Percentiles rank a stretch among this genome's conserved stretches.
Evolutionary conservation across 129 eudicot species (phyloP).

Genomic region (Ambrosia trifida): DNA sequence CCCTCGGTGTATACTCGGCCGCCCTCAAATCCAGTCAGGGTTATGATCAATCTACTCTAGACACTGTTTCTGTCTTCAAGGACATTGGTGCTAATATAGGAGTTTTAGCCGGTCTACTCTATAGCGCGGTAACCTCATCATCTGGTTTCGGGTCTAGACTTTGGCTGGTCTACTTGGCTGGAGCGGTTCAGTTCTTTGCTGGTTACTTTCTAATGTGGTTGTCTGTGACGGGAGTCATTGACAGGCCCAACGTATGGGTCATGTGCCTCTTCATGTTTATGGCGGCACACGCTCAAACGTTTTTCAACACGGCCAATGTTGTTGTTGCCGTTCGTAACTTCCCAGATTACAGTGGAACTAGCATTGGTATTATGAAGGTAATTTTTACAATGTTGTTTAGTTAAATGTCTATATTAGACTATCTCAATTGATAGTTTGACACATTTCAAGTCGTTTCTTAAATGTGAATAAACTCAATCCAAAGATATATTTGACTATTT

Average conservation of each 20-base stretch:
- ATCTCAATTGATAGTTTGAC: too few relatives aligned
- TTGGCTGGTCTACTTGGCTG: conserved; percentile 63
- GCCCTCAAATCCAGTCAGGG: conserved; percentile 67
- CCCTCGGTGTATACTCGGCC: conserved; percentile 82
- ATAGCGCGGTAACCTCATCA: conserved; percentile 38
- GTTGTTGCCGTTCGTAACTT: conserved; percentile 74
- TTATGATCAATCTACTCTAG: conserved; percentile 80
- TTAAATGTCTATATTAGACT: too few relatives aligned
- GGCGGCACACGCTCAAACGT: conserved; percentile 88
- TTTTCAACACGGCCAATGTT: conserved; percentile 73
- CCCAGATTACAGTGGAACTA: conserved; percentile 70
- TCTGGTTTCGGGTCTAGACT: conserved; percentile 31
- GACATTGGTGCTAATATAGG: conserved; percentile 95
- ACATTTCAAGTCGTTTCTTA: too few relatives aligned
- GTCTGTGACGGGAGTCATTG: conserved; percentile 56
- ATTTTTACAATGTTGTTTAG: not conserved
- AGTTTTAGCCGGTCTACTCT: conserved; percentile 70
- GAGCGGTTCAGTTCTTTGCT: conserved; percentile 62
- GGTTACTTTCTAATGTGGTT: conserved; percentile 84
- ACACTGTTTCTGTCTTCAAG: conserved; percentile 84
- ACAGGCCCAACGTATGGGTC: conserved; percentile 44
- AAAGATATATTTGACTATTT: too few relatives aligned
- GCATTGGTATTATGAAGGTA: conserved; percentile 93
- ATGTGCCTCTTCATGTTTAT: conserved; percentile 80
- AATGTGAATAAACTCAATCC: too few relatives aligned